These are phyloP conservation scores for Fermentozyma sake DNA, from an alignment of 1,139 yeast species.

Conservation along the genomic window DNA sequence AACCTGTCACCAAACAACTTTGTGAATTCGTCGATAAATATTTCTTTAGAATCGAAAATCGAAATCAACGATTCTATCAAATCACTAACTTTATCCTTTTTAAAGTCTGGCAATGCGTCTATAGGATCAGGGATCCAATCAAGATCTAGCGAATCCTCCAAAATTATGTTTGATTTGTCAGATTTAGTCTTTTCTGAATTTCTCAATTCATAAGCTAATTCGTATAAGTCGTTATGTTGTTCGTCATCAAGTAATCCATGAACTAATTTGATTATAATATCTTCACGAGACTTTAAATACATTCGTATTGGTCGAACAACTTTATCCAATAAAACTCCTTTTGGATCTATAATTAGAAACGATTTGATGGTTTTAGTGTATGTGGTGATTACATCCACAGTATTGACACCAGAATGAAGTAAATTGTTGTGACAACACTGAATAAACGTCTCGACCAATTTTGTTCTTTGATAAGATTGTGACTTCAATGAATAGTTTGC, in stretches of 20 bases:
- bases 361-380: conserved; percentile 72
- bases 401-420: conserved; percentile 80
- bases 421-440: conserved; percentile 45
- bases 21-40: conserved; percentile 68
- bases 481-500: conserved; percentile 19
- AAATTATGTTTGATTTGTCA: conserved; percentile 6
- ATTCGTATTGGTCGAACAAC: conserved; percentile 71
- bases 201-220: conserved; percentile 51
- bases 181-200: conserved; percentile 4
- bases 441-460: conserved; percentile 54
- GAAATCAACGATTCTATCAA: conserved; percentile 69
- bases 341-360: conserved; percentile 76
- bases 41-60: conserved; percentile 74
- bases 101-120: conserved; percentile 88
- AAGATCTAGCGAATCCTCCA: conserved; percentile 42
- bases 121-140: conserved; percentile 89
- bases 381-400: conserved; percentile 64
- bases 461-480: conserved; percentile 42
- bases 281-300: conserved; percentile 64
- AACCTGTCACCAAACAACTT: conserved; percentile 61
- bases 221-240: conserved; percentile 37
- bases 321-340: conserved; percentile 76
- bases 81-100: conserved; percentile 59
- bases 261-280: conserved; percentile 67
- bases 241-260: conserved; percentile 59